Conservation (phyloP, 202 grass and related monocot species). For the Panicum hallii region DNA sequence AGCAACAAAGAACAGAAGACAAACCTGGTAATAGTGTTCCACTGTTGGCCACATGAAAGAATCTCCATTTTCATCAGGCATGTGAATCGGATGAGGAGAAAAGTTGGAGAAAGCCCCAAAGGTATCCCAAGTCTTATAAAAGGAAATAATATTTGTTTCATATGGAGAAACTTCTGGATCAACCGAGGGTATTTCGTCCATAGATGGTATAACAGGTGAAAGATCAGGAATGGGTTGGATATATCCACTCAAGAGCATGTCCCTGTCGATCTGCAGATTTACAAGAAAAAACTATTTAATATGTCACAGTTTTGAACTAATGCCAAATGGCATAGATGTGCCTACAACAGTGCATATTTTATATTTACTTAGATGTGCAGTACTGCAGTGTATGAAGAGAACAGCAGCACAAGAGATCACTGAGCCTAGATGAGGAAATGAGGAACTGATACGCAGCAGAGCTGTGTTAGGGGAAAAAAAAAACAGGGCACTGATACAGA, state of each 20-base stretch:
- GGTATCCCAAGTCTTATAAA: constrained; percentile 97
- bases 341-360: not conserved
- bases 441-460: not conserved
- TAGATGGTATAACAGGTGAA: constrained; percentile 83
- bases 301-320: constrained; percentile 1
- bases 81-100: constrained; percentile 78
- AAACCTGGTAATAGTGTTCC: constrained; percentile 98
- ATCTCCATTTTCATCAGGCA: constrained; percentile 68
- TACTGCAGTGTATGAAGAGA: not conserved
- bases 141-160: constrained; percentile 90
- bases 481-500: constrained; percentile 12
- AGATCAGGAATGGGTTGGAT: constrained; percentile 92
- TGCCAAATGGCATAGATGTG: constrained; percentile 17
- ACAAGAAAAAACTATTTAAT: not conserved
- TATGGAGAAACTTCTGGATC: constrained; percentile 87
- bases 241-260: constrained; percentile 95
- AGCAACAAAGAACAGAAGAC: not conserved
- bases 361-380: constrained; percentile 2
- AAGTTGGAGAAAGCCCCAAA: constrained; percentile 98
- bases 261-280: constrained; percentile 72
- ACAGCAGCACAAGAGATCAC: not conserved
- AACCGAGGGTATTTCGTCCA: constrained; percentile 64
- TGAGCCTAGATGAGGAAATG: not conserved
- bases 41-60: constrained; percentile 69
- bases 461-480: not conserved